Base-by-base conservation (phyloP, 306 rosid genomes). In the Hippophae gyantsensis region DNA sequence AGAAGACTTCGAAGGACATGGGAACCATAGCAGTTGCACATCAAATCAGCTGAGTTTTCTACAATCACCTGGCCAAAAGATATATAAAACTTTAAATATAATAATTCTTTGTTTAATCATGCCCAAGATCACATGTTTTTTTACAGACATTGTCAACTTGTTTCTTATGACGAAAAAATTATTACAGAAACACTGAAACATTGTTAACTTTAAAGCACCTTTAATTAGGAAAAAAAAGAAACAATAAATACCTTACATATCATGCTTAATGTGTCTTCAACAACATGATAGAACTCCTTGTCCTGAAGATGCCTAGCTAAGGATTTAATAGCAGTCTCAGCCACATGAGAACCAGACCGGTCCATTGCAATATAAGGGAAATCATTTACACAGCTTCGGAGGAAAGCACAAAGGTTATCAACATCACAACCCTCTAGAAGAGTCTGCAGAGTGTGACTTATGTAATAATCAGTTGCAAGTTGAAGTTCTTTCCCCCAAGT, bases 1-100 rank as follows among this genome's bases (percentile, higher is more conserved):
- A 90, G 87, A 76, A 90, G 89, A 78, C 83, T 87, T 14, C 96
- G 85, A 6, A 90, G 80, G 52, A 90, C 98, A 66, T 87, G 98
- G 48, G 98, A 92, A 69, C 95, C 98, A 44, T 87, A 50, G 78
- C 96, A 85, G 62, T 88, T 63, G 68, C 82, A 67, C 96, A 87
- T 87, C 57, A 92, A 68, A 63, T 87, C 83, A 66, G 73, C 68
- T 12, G 87, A 73, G 70, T 83, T 76, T 49, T 81, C 76, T 6
- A 82, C 77, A 70, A 82, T 64, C 27, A 74, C 95, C 95, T 89
- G 79, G 63, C 54, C 54, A 75, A 71, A 13, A 42, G 38, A 9
- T 42, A 43, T 53, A 58, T 56, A 4, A 67, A 42, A 52, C 53
- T 50, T 47, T 52, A 9, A 49, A 42, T 3, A 42, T 3, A 58